Evolutionary conservation across 768 basidiomycete species (phyloP).

Genomic region (Lenzites betulinus): DNA sequence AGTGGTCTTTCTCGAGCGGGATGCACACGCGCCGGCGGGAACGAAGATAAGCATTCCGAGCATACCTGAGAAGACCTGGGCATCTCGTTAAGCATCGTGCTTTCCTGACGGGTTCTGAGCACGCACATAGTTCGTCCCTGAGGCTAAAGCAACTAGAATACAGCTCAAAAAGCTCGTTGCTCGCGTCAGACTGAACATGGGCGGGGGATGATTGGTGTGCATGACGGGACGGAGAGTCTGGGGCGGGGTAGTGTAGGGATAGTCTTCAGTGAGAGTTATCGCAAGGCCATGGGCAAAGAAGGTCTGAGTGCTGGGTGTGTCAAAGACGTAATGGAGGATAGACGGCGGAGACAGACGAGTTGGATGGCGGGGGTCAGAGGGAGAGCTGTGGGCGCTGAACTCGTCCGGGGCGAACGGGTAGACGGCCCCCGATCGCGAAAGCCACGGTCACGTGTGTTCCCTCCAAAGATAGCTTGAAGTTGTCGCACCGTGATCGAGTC

Average conservation of each 20-base stretch:
- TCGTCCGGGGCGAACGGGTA: neutral
- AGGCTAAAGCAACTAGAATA: slow-evolving; percentile 59
- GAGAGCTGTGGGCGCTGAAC: neutral
- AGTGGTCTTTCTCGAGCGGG: too few relatives aligned
- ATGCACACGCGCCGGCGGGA: neutral
- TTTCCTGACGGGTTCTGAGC: neutral
- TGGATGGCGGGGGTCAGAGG: neutral
- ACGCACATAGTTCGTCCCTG: slow-evolving; percentile 78
- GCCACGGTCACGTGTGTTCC: slow-evolving; percentile 16
- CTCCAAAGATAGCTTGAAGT: slow-evolving; percentile 1
- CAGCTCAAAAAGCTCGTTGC: slow-evolving; percentile 46
- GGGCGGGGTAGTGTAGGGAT: neutral
- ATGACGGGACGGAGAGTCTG: slow-evolving; percentile 6
- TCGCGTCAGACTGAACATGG: slow-evolving; percentile 21
- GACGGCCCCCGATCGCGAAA: neutral
- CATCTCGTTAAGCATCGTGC: neutral
- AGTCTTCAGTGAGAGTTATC: neutral
- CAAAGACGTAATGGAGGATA: too few relatives aligned
- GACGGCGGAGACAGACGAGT: neutral
- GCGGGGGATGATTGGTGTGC: slow-evolving; percentile 15
- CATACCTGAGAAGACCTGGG: slow-evolving; percentile 42
- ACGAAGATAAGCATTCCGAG: slow-evolving; percentile 1
- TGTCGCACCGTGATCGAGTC: too few relatives aligned
- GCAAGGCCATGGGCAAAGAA: slow-evolving; percentile 2
- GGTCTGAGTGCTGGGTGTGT: neutral